Conservation (phyloP, 768 basidiomycete species). For the Agaricus bisporus region DNA sequence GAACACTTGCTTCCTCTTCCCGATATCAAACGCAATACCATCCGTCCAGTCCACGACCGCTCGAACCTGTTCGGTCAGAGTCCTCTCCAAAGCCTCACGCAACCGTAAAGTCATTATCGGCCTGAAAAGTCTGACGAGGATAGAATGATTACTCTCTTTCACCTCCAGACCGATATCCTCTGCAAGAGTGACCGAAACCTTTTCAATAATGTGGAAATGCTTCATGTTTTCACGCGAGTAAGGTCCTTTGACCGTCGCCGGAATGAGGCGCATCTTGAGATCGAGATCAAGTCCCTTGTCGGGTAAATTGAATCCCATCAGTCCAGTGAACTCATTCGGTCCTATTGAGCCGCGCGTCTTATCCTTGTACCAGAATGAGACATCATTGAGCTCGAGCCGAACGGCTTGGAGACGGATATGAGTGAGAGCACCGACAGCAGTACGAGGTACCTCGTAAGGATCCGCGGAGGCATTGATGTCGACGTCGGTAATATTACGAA, state of each 20-base stretch:
- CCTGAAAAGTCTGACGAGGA: slow-evolving; percentile 56
- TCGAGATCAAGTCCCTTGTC: slow-evolving; percentile 65
- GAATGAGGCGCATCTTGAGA: slow-evolving; percentile 58
- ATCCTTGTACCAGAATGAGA: slow-evolving; percentile 74
- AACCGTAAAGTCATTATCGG: slow-evolving; percentile 53
- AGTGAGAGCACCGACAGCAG: slow-evolving; percentile 56
- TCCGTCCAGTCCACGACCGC: slow-evolving; percentile 48
- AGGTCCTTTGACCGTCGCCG: slow-evolving; percentile 37
- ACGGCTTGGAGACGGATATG: slow-evolving; percentile 62
- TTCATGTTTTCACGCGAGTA: slow-evolving; percentile 33
- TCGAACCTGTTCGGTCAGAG: slow-evolving; percentile 50
- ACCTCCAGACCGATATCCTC: slow-evolving; percentile 51
- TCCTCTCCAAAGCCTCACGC: slow-evolving; percentile 52
- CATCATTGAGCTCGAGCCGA: slow-evolving; percentile 54
- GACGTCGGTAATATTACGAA: slow-evolving; percentile 61
- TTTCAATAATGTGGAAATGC: slow-evolving; percentile 56
- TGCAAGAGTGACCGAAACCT: slow-evolving; percentile 45
- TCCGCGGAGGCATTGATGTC: slow-evolving; percentile 39
- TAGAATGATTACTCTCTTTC: slow-evolving; percentile 56
- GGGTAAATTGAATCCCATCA: slow-evolving; percentile 57
- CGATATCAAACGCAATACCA: slow-evolving; percentile 52
- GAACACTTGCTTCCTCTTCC: slow-evolving; percentile 55
- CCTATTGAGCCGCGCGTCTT: slow-evolving; percentile 43
- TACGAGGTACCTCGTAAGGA: slow-evolving; percentile 30
- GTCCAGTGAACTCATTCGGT: slow-evolving; percentile 54